Base-by-base conservation (phyloP, 140 eudicot genomes). In the Erigeron philadelphicus region DNA sequence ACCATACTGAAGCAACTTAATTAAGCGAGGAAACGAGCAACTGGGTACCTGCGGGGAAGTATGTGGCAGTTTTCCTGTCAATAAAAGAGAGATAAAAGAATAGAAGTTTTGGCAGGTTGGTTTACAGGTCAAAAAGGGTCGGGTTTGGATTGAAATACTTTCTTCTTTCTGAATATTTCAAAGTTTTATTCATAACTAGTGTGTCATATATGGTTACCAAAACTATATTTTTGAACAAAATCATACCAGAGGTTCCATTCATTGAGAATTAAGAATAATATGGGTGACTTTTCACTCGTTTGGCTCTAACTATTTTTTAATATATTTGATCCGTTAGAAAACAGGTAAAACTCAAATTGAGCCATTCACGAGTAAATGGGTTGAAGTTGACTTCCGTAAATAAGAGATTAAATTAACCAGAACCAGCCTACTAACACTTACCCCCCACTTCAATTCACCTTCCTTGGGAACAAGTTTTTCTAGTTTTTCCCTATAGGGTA, bases 391-490 rank as follows among this genome's bases (percentile, higher is more conserved):
- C 54, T 16, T 13, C 10, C 45, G 6, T 64, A 64, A 42, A 67
- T 46, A 42, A 76, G 4, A 67, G 6, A 72, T 50, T 35, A 13
- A 49, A 55, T 64, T 52, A 38, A 49, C 13, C 64, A 47, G 21
- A 70, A 83, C 52, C 9, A 23, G 59, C 35, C 18, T 6, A 70
- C 3, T 15, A 63, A 46, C 56, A 79, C 98, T 71, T 74, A 93
- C 98, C 85, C 81, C 95, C 98, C 94, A 89, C 79, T 89, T 83
- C 48, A 85, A 47, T 38, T 81, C 90, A 59, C 77, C 76, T 35
- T 87, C 86, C 38, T 81, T 72, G 0, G 85, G 87, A 57, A 87
- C 64, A 62, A 86, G 54, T 55, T 76, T 81, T 70, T 85, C 87
- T 25, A 93, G 80, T 52, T 73, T 71, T 76, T 80, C 85, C 75